Percentiles rank a stretch among this genome's conserved stretches.
Evolutionary conservation across 2,329 filamentous ascomycete species (phyloP).

Genomic region (Sporothrix pallida): DNA sequence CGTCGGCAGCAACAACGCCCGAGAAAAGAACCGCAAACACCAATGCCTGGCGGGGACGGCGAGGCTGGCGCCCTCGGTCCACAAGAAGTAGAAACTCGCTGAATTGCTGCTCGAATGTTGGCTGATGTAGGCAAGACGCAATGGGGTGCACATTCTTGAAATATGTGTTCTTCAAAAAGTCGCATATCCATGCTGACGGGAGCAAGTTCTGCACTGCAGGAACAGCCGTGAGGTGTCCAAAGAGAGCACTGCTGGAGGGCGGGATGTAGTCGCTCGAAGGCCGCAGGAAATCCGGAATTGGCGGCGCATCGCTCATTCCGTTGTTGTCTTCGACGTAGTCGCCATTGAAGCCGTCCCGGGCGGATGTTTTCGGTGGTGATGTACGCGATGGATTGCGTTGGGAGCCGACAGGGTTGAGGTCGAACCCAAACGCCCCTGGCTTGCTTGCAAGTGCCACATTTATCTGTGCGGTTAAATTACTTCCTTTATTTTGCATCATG

Average conservation of each 20-base stretch:
- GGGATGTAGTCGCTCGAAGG: conserved; percentile 71
- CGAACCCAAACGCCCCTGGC: conserved; percentile 26
- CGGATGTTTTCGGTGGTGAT: conserved; percentile 6
- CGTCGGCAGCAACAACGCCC: conserved; percentile 64
- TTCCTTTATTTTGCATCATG: too few species aligned
- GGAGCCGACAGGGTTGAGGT: not conserved
- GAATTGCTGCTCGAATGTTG: conserved; percentile 70
- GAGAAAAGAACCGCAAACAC: conserved; percentile 74
- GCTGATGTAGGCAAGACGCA: conserved; percentile 69
- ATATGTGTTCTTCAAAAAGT: conserved; percentile 70
- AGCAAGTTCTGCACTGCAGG: conserved; percentile 64
- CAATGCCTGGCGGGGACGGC: conserved; percentile 59
- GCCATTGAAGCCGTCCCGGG: not conserved
- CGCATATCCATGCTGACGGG: conserved; percentile 62
- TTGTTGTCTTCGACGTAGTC: conserved; percentile 31
- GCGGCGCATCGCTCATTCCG: conserved; percentile 30
- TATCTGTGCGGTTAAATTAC: conserved; percentile 26
- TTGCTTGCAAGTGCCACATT: conserved; percentile 31
- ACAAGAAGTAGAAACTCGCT: conserved; percentile 68
- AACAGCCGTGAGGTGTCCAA: conserved; percentile 57
- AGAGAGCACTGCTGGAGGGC: conserved; percentile 71
- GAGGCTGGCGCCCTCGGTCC: conserved; percentile 54
- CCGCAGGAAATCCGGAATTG: conserved; percentile 61
- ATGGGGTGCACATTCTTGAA: conserved; percentile 71
- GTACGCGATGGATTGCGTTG: not conserved